A percentile compares a stretch with the other conserved stretches of the same genome.
Conservation (phyloP, 805 yeast genomes). For the Yarrowia porcina region DNA sequence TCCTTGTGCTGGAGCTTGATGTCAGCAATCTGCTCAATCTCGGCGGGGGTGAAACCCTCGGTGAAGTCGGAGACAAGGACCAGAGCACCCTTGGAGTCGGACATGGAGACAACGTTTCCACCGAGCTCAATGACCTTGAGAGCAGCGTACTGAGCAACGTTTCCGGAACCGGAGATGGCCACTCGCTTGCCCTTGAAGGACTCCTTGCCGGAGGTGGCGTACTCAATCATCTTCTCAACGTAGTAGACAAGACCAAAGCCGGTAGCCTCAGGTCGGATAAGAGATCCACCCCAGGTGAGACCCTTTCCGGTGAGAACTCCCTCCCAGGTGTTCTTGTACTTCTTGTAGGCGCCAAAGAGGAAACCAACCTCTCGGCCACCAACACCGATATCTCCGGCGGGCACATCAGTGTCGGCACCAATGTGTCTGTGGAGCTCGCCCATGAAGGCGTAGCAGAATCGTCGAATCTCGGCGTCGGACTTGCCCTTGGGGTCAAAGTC, state of each 20-base stretch:
- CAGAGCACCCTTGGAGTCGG: slow-evolving; percentile 92
- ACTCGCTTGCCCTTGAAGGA: slow-evolving; percentile 89
- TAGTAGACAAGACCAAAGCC: slow-evolving; percentile 97
- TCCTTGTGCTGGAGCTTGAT: slow-evolving; percentile 69
- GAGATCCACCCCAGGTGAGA: slow-evolving; percentile 97
- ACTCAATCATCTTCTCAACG: slow-evolving; percentile 96
- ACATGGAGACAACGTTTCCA: slow-evolving; percentile 87
- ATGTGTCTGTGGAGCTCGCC: slow-evolving; percentile 92
- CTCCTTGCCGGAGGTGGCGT: slow-evolving; percentile 86
- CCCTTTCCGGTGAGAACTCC: slow-evolving; percentile 99
- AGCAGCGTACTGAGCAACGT: slow-evolving; percentile 99
- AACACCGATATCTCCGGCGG: slow-evolving; percentile 99
- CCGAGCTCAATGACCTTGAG: slow-evolving; percentile 96
- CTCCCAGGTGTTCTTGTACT: slow-evolving; percentile 85
- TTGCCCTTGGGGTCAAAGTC: slow-evolving; percentile 97
- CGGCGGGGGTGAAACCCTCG: slow-evolving; percentile 78
- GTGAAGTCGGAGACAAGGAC: slow-evolving; percentile 49
- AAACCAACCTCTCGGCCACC: slow-evolving; percentile 95
- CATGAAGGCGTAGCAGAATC: slow-evolving; percentile 96
- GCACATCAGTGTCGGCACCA: slow-evolving; percentile 96
- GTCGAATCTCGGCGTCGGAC: slow-evolving; percentile 89
- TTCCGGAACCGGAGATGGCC: slow-evolving; percentile 96
- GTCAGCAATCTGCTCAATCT: slow-evolving; percentile 77
- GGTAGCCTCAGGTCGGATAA: slow-evolving; percentile 98
- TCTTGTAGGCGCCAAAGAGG: slow-evolving; percentile 96